These are phyloP conservation scores for Vicia villosa DNA, from an alignment of 306 rosid genomes.

Conservation along the genomic window DNA sequence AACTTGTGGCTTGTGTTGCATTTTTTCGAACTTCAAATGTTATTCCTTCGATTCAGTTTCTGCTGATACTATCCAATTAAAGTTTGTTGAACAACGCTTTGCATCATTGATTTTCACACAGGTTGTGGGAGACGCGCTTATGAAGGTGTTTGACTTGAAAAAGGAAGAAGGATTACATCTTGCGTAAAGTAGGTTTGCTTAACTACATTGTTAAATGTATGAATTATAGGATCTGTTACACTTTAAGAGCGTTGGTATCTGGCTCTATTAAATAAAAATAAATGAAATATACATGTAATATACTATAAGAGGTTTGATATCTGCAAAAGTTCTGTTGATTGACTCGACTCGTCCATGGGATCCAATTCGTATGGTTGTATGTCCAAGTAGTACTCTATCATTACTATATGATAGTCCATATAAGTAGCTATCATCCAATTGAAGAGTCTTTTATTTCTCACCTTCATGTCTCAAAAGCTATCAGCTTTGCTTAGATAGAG, in stretches of 20 bases:
- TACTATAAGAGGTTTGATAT: neutral
- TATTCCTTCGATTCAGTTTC: neutral
- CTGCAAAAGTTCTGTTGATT: constrained; percentile 24
- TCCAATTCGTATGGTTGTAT: constrained; percentile 11
- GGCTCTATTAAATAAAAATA: neutral
- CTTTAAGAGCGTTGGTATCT: neutral
- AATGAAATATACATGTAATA: constrained; percentile 34
- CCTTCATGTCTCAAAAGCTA: constrained; percentile 32
- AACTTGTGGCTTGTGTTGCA: no score
- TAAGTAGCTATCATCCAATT: constrained; percentile 32
- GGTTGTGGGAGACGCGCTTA: constrained; percentile 86
- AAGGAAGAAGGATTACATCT: constrained; percentile 78
- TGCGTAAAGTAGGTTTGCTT: constrained; percentile 40
- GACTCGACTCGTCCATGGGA: neutral
- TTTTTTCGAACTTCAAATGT: no score
- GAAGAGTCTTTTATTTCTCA: constrained; percentile 34
- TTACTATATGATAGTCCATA: constrained; percentile 9
- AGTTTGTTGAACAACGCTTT: neutral
- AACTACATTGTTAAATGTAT: constrained; percentile 32
- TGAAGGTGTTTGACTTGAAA: constrained; percentile 79
- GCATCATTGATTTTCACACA: constrained; percentile 29
- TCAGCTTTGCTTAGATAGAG: constrained; percentile 47
- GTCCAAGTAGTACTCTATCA: constrained; percentile 23
- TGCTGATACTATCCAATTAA: neutral
- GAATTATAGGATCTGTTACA: constrained; percentile 32